A percentile compares a stretch with the other conserved stretches of the same genome.
phyloP scores from a whole-genome alignment of 2,329 filamentous ascomycete species.

The Monosporascus sp. region DNA sequence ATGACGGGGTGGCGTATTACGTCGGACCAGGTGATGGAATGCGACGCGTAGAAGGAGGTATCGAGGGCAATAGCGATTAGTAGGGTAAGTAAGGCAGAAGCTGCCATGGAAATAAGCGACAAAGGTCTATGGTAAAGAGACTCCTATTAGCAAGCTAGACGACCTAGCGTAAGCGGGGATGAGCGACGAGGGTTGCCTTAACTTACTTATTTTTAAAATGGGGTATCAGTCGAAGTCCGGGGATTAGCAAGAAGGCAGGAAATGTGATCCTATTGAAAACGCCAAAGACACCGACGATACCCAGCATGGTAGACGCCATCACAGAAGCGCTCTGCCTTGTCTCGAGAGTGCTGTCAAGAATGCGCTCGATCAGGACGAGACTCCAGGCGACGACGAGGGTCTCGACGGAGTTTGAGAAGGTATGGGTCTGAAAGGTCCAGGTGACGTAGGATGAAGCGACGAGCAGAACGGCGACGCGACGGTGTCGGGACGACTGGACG shows the following conservation, averaged over 20 bases:
- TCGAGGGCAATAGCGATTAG: conserved; percentile 74
- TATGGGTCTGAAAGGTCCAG: conserved; percentile 98
- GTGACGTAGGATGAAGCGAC: conserved; percentile 97
- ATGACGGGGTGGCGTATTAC: conserved; percentile 62
- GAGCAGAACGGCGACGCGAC: conserved; percentile 70
- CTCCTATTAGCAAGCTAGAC: conserved; percentile 8
- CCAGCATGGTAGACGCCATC: conserved; percentile 70
- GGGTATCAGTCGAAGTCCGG: conserved; percentile 75
- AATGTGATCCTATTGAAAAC: conserved; percentile 97
- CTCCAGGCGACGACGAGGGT: conserved; percentile 91
- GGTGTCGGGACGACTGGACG: conserved; percentile 66
- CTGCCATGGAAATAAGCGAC: conserved; percentile 56
- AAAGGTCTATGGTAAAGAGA: conserved; percentile 39
- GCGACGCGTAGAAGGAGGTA: conserved; percentile 72
- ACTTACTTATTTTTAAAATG: conserved; percentile 77
- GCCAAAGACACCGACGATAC: conserved; percentile 76
- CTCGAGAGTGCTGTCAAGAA: conserved; percentile 73
- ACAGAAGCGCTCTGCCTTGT: conserved; percentile 65
- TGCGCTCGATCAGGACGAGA: conserved; percentile 83
- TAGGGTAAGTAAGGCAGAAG: conserved; percentile 62
- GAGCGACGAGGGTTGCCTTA: background rate
- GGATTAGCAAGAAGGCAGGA: conserved; percentile 84
- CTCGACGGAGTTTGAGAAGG: conserved; percentile 96
- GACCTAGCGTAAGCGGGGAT: background rate
- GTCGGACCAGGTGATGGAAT: conserved; percentile 58